phyloP scores from a whole-genome alignment of 768 basidiomycete species.

The Pisolithus albus region DNA sequence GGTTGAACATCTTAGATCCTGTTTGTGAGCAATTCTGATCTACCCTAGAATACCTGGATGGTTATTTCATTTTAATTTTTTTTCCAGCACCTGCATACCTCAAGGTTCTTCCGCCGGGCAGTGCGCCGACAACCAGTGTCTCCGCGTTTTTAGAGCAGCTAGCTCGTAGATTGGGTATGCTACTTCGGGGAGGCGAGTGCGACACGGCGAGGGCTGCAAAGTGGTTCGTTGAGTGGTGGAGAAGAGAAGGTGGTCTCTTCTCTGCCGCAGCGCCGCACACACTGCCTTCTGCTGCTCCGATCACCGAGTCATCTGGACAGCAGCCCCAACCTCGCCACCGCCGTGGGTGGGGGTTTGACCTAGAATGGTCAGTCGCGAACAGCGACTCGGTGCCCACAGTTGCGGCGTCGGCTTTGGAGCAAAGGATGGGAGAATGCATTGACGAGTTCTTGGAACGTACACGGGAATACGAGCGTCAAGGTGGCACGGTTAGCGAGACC shows the following conservation, averaged over 20 bases:
- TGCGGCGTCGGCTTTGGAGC: conserved; percentile 37
- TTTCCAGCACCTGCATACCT: conserved; percentile 65
- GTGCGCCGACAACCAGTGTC: conserved; percentile 54
- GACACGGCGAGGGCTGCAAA: conserved; percentile 67
- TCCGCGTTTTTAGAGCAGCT: conserved; percentile 62
- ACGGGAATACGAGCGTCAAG: conserved; percentile 46
- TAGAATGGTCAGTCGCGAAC: conserved; percentile 52
- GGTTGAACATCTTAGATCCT: conserved; percentile 74
- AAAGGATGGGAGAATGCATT: conserved; percentile 67
- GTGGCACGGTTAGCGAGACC: conserved; percentile 57
- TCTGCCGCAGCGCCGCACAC: conserved; percentile 38
- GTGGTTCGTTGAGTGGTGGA: conserved; percentile 87
- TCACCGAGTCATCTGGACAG: neutral
- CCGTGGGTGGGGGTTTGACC: conserved; percentile 83
- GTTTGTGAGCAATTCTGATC: conserved; percentile 41
- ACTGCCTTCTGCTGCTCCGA: conserved; percentile 6
- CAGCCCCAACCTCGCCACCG: conserved; percentile 12
- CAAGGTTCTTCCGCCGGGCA: conserved; percentile 46
- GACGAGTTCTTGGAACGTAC: conserved; percentile 41
- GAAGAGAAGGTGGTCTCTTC: conserved; percentile 60
- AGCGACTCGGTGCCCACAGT: conserved; percentile 5
- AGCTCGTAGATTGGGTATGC: conserved; percentile 73
- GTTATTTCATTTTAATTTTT: neutral
- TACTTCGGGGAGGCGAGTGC: conserved; percentile 65
- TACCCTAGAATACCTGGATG: neutral